Percentiles rank a stretch among this genome's conserved stretches.
phyloP scores from a whole-genome alignment of 2,329 filamentous ascomycete species.

The Pseudogymnoascus sp. region DNA sequence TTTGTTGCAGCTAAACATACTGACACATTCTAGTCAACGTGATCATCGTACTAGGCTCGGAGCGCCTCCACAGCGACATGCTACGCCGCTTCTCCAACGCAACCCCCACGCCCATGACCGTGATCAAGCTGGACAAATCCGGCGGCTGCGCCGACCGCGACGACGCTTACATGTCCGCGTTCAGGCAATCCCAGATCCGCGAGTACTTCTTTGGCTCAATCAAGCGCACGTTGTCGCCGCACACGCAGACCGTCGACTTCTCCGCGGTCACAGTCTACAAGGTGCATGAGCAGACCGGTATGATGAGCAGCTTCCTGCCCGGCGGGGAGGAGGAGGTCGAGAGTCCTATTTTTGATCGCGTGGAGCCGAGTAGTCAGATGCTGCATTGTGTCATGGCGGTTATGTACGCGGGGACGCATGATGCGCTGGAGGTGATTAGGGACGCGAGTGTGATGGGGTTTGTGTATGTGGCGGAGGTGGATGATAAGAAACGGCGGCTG shows the following conservation, averaged over 20 bases:
- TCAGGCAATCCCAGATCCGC: constrained; percentile 69
- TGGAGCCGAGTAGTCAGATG: constrained; percentile 59
- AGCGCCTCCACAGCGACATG: constrained; percentile 68
- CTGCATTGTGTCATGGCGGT: constrained; percentile 79
- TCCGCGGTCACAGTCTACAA: constrained; percentile 66
- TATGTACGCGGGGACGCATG: constrained; percentile 65
- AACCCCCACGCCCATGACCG: constrained; percentile 59
- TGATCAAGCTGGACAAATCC: constrained; percentile 75
- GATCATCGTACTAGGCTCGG: constrained; percentile 73
- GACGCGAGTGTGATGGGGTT: constrained; percentile 86
- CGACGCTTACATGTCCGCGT: constrained; percentile 62
- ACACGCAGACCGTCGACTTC: constrained; percentile 78
- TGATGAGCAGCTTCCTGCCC: constrained; percentile 28
- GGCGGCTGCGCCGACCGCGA: constrained; percentile 76
- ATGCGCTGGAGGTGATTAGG: constrained; percentile 63
- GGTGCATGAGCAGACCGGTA: constrained; percentile 40
- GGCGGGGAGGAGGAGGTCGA: constrained; percentile 25
- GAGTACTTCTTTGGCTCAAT: constrained; percentile 91
- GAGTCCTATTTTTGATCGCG: constrained; percentile 47
- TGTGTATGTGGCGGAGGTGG: constrained; percentile 84
- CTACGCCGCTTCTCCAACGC: constrained; percentile 54
- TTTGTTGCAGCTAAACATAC: constrained; percentile 4
- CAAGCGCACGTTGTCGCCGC: constrained; percentile 70
- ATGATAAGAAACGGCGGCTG: constrained; percentile 72
- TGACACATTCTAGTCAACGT: constrained; percentile 51